Evolutionary conservation across 108 stramenopile genomes (phyloP), one percentile per base, ranked within the genome.

Genomic region (Nitzschia sp.): DNA sequence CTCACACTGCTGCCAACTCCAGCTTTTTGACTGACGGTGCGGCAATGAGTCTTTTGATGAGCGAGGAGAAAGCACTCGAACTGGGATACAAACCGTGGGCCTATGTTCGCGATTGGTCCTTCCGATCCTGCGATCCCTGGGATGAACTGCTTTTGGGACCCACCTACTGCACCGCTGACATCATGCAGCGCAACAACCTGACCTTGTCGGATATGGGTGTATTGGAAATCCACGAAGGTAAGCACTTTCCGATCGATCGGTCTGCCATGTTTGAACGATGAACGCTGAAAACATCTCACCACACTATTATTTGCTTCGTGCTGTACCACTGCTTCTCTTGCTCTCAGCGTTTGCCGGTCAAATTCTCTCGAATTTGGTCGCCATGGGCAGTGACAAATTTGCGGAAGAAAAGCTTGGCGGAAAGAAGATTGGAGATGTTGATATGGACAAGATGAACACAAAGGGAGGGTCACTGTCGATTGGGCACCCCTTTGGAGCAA

Each of bases 401-500:
- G 96, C 96, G 21, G 75, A 93, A 74, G 80, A 92, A 66, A 88
- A 82, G 1, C 88, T 94, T 69, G 91, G 88, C 41, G 91, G 93
- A 4, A 88, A 91, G 63, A 86, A 80, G 66, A 86, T 99, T 33
- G 98, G 98, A 0, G 84, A 84, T 45, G 69, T 99, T 13, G 85
- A 92, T 59, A 77, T 94, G 75, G 87, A 87, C 69, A 98, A 96
- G 74, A 76, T 98, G 81, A 99, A 99, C 76, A 92, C 86, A 60
- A 96, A 95, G 69, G 99, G 99, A 30, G 99, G 99, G 0, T 93
- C 91, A 31, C 84, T 99, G 52, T 86, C 96, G 64, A 48, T 99
- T 22, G 99, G 99, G 6, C 99, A 99, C 78, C 99, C 99, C n/a
- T 99, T 99, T 69, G 99, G 98, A 25, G 99, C 99, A 25, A 97